Evolutionary conservation across 805 yeast genomes (phyloP).

Genomic region (Starmera amethionina): DNA sequence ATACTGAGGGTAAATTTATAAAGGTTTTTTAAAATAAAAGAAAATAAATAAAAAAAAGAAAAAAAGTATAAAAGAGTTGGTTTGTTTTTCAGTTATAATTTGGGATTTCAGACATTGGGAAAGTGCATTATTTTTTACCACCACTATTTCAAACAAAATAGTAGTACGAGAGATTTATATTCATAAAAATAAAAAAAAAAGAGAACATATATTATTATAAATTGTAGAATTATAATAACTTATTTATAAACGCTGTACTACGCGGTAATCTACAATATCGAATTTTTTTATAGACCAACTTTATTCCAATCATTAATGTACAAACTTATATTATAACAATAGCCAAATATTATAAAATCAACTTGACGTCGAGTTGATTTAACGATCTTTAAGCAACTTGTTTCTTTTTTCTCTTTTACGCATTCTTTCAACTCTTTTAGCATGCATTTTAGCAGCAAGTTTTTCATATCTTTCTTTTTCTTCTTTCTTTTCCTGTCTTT

Average conservation of each 20-base stretch:
- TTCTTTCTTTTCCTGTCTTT: conserved; percentile 69
- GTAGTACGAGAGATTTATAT: no score
- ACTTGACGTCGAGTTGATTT: conserved; percentile 1
- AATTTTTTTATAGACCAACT: no score
- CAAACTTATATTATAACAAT: no score
- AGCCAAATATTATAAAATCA: no score
- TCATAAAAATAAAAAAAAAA: no score
- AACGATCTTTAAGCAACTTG: conserved; percentile 87
- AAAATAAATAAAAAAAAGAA: conserved; percentile 3
- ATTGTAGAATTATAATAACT: no score
- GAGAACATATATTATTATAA: no score
- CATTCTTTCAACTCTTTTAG: conserved; percentile 83
- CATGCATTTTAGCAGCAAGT: conserved; percentile 81
- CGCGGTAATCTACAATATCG: no score
- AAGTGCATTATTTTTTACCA: conserved; percentile 6
- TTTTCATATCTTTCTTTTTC: conserved; percentile 84
- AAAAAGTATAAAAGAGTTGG: conserved; percentile 10
- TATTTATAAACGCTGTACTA: no score
- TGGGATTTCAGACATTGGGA: conserved; percentile 15
- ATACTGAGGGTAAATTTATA: neutral
- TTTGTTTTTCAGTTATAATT: conserved; percentile 8
- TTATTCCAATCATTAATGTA: no score
- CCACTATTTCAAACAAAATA: no score
- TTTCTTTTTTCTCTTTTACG: conserved; percentile 91
- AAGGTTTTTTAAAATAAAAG: neutral